Percentiles rank a stretch among this genome's conserved stretches.
These are phyloP conservation scores for Mycena haematopus DNA, from an alignment of 768 basidiomycete genomes.

Conservation along the genomic window DNA sequence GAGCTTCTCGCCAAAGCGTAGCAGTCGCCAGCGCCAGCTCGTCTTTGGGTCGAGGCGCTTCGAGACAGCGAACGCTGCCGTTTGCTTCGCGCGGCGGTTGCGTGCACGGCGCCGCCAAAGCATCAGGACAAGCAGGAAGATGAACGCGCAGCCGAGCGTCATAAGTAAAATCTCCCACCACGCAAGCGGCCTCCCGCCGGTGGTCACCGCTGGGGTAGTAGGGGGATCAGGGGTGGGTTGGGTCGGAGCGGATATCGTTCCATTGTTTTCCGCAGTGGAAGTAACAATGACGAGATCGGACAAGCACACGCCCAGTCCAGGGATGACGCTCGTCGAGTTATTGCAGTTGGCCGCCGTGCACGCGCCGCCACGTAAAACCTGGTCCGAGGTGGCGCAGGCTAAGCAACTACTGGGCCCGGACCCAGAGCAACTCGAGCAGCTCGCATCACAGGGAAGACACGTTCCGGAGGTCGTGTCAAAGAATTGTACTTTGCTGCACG, in stretches of 20 bases:
- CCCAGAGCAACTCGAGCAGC: conserved; percentile 81
- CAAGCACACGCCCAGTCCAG: conserved; percentile 80
- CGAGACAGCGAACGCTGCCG: conserved; percentile 65
- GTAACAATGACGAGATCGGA: conserved; percentile 71
- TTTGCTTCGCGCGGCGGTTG: conserved; percentile 70
- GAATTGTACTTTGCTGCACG: conserved; percentile 75
- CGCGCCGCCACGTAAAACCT: conserved; percentile 68
- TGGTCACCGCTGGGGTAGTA: conserved; percentile 48
- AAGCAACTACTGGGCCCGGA: conserved; percentile 72
- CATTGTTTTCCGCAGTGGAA: conserved; percentile 47
- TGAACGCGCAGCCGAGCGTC: conserved; percentile 81
- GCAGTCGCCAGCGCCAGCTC: conserved; percentile 63
- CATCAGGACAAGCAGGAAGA: conserved; percentile 70
- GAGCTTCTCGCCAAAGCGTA: conserved; percentile 61
- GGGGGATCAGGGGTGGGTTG: conserved; percentile 58
- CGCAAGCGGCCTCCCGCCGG: conserved; percentile 47
- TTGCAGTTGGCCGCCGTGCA: conserved; percentile 71
- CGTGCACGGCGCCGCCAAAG: conserved; percentile 74
- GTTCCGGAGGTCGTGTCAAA: conserved; percentile 68
- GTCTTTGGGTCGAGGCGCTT: conserved; percentile 57
- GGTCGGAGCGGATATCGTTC: conserved; percentile 52
- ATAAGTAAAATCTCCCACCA: conserved; percentile 92
- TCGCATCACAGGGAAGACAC: conserved; percentile 76
- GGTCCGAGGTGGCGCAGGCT: conserved; percentile 68
- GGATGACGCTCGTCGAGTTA: conserved; percentile 58